Evolutionary conservation across 1,284 basidiomycete species (phyloP).

Genomic region (Spongiforma sp.): DNA sequence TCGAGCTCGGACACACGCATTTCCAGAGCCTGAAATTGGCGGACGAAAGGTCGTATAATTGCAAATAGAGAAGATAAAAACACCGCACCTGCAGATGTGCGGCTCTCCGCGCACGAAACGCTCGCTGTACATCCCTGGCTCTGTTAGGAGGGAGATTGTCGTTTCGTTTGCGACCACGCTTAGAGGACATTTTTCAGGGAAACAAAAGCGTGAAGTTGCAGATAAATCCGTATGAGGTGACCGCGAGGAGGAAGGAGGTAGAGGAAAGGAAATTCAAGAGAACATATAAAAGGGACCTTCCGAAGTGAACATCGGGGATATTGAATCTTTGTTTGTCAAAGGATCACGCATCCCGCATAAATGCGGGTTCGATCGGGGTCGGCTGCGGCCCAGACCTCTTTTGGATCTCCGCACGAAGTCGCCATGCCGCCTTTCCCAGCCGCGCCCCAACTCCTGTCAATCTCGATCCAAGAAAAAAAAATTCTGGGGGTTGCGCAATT

Average conservation of each 20-base stretch:
- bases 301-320: slow-evolving; percentile 38
- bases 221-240: slow-evolving; percentile 26
- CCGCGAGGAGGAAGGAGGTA: slow-evolving; percentile 35
- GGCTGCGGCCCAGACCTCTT: slow-evolving; percentile 42
- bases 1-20: slow-evolving; percentile 83
- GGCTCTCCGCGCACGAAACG: slow-evolving; percentile 89
- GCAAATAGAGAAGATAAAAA: slow-evolving; percentile 44
- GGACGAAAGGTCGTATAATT: slow-evolving; percentile 43
- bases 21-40: slow-evolving; percentile 71
- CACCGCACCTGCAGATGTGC: slow-evolving; percentile 80
- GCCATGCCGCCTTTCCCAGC: slow-evolving; percentile 31
- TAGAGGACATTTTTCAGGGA: slow-evolving; percentile 68
- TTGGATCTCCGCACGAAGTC: slow-evolving; percentile 40
- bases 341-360: slow-evolving; percentile 36
- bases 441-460: slow-evolving; percentile 20
- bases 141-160: slow-evolving; percentile 92
- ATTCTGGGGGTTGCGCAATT: slow-evolving; percentile 3
- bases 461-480: slow-evolving; percentile 24
- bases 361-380: slow-evolving; percentile 45
- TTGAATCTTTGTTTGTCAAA: slow-evolving; percentile 43
- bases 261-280: slow-evolving; percentile 40
- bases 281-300: slow-evolving; percentile 47
- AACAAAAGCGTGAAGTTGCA: slow-evolving; percentile 9
- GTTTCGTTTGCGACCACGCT: slow-evolving; percentile 90
- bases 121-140: slow-evolving; percentile 90